Evolutionary conservation across 768 basidiomycete genomes (phyloP).

Genomic region (Grammothele lineata): DNA sequence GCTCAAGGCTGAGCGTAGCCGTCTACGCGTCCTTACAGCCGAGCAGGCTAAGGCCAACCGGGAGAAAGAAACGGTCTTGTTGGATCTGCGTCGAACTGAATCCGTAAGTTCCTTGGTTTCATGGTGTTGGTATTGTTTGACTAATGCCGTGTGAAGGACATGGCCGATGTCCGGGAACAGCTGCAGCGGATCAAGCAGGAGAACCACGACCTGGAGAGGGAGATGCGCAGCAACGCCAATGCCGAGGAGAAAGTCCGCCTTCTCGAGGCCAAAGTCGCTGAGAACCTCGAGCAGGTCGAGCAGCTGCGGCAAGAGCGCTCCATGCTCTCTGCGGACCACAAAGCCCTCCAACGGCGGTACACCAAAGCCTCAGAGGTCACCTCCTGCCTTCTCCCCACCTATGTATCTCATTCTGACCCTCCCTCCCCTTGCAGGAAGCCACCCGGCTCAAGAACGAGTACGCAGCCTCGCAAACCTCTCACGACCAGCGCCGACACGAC

Average conservation of each 20-base stretch:
- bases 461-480: slow-evolving; percentile 55
- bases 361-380: slow-evolving; percentile 66
- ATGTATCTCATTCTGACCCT: not conserved
- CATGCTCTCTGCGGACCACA: slow-evolving; percentile 63
- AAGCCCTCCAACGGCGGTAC: slow-evolving; percentile 65
- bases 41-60: slow-evolving; percentile 62
- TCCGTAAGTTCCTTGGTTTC: slow-evolving; percentile 40
- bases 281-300: slow-evolving; percentile 68
- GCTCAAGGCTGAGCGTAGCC: slow-evolving; percentile 65
- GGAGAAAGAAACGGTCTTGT: slow-evolving; percentile 59
- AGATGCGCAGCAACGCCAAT: slow-evolving; percentile 66
- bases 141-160: slow-evolving; percentile 47
- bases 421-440: slow-evolving; percentile 38
- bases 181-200: slow-evolving; percentile 68
- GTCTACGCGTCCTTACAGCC: slow-evolving; percentile 54
- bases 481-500: slow-evolving; percentile 68
- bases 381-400: not conserved
- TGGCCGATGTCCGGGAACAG: slow-evolving; percentile 71
- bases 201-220: slow-evolving; percentile 67
- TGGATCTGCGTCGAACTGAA: slow-evolving; percentile 68
- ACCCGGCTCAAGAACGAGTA: slow-evolving; percentile 62
- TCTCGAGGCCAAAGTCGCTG: slow-evolving; percentile 61
- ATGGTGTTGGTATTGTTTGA: no score
- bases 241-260: slow-evolving; percentile 71
- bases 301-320: slow-evolving; percentile 76